Conservation (phyloP, 2,329 filamentous ascomycete genomes). For the Pseudocercospora cruenta region DNA sequence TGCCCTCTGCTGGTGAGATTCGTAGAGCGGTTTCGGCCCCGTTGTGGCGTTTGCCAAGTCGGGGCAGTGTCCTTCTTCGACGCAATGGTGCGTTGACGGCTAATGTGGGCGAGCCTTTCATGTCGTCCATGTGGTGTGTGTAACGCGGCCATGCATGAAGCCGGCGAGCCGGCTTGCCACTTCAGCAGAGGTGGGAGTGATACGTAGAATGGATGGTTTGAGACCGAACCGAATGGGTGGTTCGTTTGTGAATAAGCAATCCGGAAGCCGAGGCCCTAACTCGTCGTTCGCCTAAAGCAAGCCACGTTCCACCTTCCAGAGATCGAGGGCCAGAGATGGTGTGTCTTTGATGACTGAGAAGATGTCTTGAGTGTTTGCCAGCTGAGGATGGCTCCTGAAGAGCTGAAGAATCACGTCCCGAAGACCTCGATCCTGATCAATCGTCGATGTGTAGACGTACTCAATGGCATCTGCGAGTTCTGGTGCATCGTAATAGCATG, state of each 20-base stretch:
- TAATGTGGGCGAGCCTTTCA: neutral
- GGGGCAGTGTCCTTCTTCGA: neutral
- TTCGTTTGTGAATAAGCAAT: constrained; percentile 2
- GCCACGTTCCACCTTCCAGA: constrained; percentile 53
- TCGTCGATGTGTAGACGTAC: constrained; percentile 54
- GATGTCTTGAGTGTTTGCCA: constrained; percentile 52
- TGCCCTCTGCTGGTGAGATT: neutral
- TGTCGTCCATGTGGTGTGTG: neutral
- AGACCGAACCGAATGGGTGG: constrained; percentile 8
- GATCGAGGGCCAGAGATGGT: constrained; percentile 52
- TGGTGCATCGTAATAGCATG: constrained; percentile 47
- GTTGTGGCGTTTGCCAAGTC: neutral
- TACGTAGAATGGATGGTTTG: neutral
- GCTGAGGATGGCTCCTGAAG: constrained; percentile 51
- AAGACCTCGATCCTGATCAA: constrained; percentile 54
- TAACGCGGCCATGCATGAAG: constrained; percentile 3
- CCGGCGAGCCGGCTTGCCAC: neutral
- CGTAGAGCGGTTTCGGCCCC: neutral
- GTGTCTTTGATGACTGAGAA: constrained; percentile 49
- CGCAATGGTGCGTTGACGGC: neutral
- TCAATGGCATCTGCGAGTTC: constrained; percentile 54
- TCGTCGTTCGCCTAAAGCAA: constrained; percentile 34
- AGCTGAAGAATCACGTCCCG: constrained; percentile 53
- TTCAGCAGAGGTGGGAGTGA: neutral
- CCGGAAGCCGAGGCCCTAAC: constrained; percentile 5